Percentiles rank a stretch among this genome's conserved stretches.
Conservation (phyloP, 495 filamentous ascomycete species). For the Lepraria neglecta region DNA sequence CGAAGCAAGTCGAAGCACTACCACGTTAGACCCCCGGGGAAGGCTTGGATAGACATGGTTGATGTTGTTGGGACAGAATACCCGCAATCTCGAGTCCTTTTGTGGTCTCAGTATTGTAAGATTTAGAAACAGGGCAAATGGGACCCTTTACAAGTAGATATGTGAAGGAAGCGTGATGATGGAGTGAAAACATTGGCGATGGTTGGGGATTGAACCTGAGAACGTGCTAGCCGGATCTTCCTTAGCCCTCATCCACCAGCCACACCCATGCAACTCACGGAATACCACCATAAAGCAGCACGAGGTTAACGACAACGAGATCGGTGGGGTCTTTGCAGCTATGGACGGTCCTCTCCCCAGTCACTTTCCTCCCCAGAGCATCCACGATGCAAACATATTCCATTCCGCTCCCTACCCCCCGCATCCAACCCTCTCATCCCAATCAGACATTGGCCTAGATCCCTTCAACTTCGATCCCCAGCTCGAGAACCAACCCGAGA, state of each 20-base stretch:
- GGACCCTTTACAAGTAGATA: neutral
- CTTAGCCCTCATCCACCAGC: constrained; percentile 1
- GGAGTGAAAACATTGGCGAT: neutral
- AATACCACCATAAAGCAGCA: constrained; percentile 7
- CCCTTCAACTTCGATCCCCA: constrained; percentile 35
- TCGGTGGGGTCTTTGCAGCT: neutral
- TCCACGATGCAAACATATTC: constrained; percentile 23
- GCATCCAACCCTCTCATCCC: constrained; percentile 34
- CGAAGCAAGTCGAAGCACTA: no score
- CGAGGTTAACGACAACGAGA: constrained; percentile 14
- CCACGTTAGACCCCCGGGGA: no score
- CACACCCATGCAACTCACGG: constrained; percentile 5
- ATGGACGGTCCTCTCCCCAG: constrained; percentile 26
- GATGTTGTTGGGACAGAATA: neutral
- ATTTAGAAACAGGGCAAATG: neutral
- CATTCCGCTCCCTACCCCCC: constrained; percentile 18
- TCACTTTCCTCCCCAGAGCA: constrained; percentile 22
- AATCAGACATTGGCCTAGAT: constrained; percentile 36
- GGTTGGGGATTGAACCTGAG: no score
- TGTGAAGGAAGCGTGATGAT: neutral
- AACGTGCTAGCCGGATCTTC: neutral
- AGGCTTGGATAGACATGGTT: neutral
- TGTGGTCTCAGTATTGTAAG: neutral
- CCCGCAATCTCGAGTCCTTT: no score
- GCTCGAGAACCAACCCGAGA: constrained; percentile 34